phyloP scores from a whole-genome alignment of 139 green algal genomes.

The Volvox africanus region DNA sequence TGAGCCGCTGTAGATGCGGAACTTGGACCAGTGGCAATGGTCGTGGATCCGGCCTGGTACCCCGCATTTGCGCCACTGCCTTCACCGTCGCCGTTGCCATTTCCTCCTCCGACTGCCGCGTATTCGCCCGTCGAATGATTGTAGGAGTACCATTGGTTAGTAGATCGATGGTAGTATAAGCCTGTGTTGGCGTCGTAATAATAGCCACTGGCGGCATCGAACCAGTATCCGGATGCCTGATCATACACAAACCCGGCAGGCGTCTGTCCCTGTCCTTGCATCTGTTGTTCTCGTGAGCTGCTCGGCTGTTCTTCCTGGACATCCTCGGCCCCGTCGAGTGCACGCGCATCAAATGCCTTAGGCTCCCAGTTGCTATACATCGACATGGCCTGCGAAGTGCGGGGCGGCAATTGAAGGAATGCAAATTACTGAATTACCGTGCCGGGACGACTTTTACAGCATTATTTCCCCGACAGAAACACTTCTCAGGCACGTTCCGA shows the following conservation, averaged over 20 bases:
- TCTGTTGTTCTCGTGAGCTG: neutral
- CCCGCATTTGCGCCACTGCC: neutral
- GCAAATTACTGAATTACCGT: too few species aligned
- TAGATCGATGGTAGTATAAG: conserved; percentile 67
- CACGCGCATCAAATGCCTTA: conserved; percentile 6
- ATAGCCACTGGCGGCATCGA: conserved; percentile 72
- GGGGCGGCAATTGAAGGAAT: too few species aligned
- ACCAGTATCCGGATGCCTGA: conserved; percentile 76
- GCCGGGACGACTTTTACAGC: too few species aligned
- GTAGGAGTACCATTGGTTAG: conserved; percentile 70
- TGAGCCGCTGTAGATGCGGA: neutral
- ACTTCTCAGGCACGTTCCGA: too few species aligned
- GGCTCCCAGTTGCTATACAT: conserved; percentile 49
- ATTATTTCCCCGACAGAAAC: too few species aligned
- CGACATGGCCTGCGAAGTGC: conserved; percentile 51
- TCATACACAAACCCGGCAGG: conserved; percentile 69
- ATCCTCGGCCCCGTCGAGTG: conserved; percentile 10
- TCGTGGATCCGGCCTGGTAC: neutral
- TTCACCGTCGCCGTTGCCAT: neutral
- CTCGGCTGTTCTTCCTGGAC: neutral
- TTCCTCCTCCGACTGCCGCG: conserved; percentile 28
- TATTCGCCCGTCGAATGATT: conserved; percentile 70
- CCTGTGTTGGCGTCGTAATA: conserved; percentile 82
- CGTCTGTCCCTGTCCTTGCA: neutral
- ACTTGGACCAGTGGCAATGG: neutral